These are phyloP conservation scores for Carpinus viminea DNA, from an alignment of 306 rosid species.

Conservation along the genomic window DNA sequence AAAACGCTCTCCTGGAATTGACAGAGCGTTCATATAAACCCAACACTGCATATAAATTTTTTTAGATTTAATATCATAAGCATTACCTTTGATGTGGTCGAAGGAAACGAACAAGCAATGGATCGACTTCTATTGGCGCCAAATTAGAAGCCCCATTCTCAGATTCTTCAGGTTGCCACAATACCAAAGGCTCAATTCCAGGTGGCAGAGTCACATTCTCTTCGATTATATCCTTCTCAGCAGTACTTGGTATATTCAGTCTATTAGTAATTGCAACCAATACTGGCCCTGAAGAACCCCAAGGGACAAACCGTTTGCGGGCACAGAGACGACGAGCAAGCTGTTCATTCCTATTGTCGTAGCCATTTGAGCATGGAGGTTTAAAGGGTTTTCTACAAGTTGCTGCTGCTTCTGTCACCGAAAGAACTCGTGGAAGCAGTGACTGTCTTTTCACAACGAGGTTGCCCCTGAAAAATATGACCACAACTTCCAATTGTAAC, in stretches of 20 bases:
- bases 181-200: conserved; percentile 71
- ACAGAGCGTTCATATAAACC: background rate
- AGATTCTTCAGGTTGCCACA: conserved; percentile 73
- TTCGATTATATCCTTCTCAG: conserved; percentile 39
- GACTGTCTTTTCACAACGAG: conserved; percentile 79
- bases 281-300: conserved; percentile 70
- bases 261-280: conserved; percentile 38
- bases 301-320: conserved; percentile 88
- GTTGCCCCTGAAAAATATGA: conserved; percentile 52
- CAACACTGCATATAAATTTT: background rate
- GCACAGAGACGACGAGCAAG: conserved; percentile 81
- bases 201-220: conserved; percentile 62
- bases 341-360: conserved; percentile 44
- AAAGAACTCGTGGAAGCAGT: conserved; percentile 79
- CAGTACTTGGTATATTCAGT: conserved; percentile 24
- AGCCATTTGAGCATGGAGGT: conserved; percentile 68
- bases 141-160: conserved; percentile 39
- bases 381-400: conserved; percentile 89
- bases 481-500: background rate
- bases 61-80: conserved; percentile 6
- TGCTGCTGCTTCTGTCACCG: conserved; percentile 62
- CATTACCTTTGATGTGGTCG: conserved; percentile 88
- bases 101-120: conserved; percentile 85
- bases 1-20: background rate
- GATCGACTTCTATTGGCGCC: conserved; percentile 59